Base-by-base conservation (phyloP, 1,284 basidiomycete genomes). In the Boletellus deceptivus region DNA sequence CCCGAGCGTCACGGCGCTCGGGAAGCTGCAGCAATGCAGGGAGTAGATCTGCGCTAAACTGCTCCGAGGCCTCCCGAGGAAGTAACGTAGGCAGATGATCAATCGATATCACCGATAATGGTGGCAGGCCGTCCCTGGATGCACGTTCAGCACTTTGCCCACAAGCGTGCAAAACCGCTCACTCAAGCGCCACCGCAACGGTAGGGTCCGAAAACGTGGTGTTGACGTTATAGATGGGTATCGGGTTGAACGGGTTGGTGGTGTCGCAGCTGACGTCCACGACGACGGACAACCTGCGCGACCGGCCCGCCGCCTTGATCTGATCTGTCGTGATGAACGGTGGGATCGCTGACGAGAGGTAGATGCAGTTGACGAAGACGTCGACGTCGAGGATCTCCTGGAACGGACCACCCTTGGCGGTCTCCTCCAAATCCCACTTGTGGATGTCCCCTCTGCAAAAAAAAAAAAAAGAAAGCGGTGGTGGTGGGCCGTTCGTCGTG, bases 201-300 rank as follows among this genome's bases (percentile, higher is more conserved):
- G 96, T 98, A 11, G 97, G 97, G 57, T 91, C 80, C 49, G 89
- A 83, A 71, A 99, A 99, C 3, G 93, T 96, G 17, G 97, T 99
- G 75, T 98, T 98, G 75, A 97, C 83, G 53, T 72, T 78, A 76
- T 99, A 99, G 58, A 99, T 89, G 16, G 97, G 97, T 61, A 99
- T 89, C 1, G 97, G 97, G 73, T 99, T 99, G 82, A 91, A 91
- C 24, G 96, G 95, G 74, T 99, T 99, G 50, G 95, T 99, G 24
- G 97, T 99, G 72, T 99, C 97, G 75, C 97, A 99, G 70, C 93
- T 97, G 59, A 99, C 97, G 69, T 99, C 97, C 36, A 99, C 96
- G 45, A 99, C 85, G 39, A 95, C 86, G 33, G 84, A 79, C 53
- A 99, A 73, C 49, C 82, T 77, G 55, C 97, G 81, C 18, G 72